Evolutionary conservation across 2,329 filamentous ascomycete genomes (phyloP).

Genomic region (Fusarium metavorans): DNA sequence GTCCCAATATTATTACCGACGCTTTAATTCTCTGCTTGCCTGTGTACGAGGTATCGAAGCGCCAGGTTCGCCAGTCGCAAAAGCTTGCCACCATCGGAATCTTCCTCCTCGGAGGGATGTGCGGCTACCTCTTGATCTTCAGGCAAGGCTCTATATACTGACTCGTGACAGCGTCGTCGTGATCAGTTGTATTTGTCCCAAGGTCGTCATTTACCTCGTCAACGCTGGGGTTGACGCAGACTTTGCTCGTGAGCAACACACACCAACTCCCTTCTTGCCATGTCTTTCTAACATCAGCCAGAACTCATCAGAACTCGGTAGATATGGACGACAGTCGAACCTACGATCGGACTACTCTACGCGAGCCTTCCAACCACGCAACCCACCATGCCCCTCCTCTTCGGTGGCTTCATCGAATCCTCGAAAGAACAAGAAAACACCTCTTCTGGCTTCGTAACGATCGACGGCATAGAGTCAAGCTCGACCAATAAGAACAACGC

Average conservation of each 20-base stretch:
- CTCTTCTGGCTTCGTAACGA: neutral
- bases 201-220: neutral
- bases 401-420: neutral
- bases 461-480: neutral
- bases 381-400: neutral
- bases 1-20: constrained; percentile 9
- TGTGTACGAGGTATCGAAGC: neutral
- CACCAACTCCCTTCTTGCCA: too few relatives aligned
- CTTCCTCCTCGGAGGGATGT: neutral
- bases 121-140: neutral
- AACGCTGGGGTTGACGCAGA: neutral
- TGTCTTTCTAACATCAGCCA: neutral
- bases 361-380: constrained; percentile 12
- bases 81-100: neutral
- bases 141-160: fast-evolving
- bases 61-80: constrained; percentile 3
- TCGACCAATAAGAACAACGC: neutral
- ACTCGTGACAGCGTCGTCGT: too few relatives aligned
- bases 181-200: constrained; percentile 4
- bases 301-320: too few relatives aligned
- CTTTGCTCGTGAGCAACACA: neutral
- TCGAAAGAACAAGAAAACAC: neutral
- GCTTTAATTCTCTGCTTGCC: constrained; percentile 9
- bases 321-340: constrained; percentile 11
- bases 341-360: constrained; percentile 1